These are phyloP conservation scores for Wallacemonas collosoma DNA, from an alignment of 208 protist genomes.

Conservation along the genomic window DNA sequence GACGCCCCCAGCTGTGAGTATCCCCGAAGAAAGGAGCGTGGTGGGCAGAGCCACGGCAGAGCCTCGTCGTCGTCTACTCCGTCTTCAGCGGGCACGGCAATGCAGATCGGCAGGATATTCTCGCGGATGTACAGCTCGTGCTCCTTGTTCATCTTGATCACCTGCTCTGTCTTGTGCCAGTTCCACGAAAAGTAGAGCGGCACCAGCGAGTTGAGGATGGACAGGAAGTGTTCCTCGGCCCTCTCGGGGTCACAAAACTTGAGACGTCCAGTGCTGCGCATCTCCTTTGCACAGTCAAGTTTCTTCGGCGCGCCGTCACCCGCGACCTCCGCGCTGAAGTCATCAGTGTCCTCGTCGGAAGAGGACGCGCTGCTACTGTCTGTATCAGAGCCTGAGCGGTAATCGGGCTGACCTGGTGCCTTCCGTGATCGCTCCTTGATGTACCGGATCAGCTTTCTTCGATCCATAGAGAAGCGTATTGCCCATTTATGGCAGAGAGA, in stretches of 20 bases:
- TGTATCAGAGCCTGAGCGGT: background rate
- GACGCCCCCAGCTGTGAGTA: background rate
- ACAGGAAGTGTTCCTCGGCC: slow-evolving; percentile 74
- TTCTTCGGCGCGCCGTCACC: background rate
- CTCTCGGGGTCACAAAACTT: slow-evolving; percentile 48
- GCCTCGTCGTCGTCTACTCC: slow-evolving; percentile 56
- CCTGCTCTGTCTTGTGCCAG: slow-evolving; percentile 78
- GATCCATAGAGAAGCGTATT: slow-evolving; percentile 67
- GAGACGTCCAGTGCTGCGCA: slow-evolving; percentile 7
- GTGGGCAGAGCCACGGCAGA: slow-evolving; percentile 28
- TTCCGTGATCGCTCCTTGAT: slow-evolving; percentile 29
- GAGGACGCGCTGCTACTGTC: background rate
- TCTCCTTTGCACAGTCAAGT: slow-evolving; percentile 7
- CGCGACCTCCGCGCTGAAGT: slow-evolving; percentile 13
- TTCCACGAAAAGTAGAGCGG: slow-evolving; percentile 90
- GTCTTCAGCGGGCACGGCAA: slow-evolving; percentile 47
- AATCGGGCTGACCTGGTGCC: slow-evolving; percentile 1
- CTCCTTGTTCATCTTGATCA: slow-evolving; percentile 88
- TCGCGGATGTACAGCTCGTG: slow-evolving; percentile 73
- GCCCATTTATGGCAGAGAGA: slow-evolving; percentile 77
- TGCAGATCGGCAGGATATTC: slow-evolving; percentile 75
- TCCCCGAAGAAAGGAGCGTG: slow-evolving; percentile 8
- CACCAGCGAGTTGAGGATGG: slow-evolving; percentile 79
- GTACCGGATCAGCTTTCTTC: slow-evolving; percentile 39
- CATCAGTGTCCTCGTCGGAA: background rate